A percentile compares a stretch with the other conserved stretches of the same genome.
Evolutionary conservation across 140 eudicot genomes (phyloP).

Genomic region (Cichorium intybus): DNA sequence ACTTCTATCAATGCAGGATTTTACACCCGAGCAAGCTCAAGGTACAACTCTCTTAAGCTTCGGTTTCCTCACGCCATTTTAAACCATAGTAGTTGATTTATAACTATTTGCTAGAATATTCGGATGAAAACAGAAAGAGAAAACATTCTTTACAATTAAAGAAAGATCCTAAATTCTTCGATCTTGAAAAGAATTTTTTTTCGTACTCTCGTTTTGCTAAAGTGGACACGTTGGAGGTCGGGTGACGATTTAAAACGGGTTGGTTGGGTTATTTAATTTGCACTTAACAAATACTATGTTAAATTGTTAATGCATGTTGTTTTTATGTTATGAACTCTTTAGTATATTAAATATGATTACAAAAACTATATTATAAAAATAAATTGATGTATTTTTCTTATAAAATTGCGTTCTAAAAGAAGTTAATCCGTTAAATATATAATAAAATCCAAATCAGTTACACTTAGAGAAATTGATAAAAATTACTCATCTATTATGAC

Average conservation of each 20-base stretch:
- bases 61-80: neutral
- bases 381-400: no score
- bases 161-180: neutral
- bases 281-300: no score
- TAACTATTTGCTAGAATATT: neutral
- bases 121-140: neutral
- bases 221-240: neutral
- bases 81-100: no score
- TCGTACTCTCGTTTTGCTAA: no score
- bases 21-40: constrained; percentile 81
- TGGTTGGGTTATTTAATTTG: no score
- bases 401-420: no score
- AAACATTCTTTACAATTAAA: neutral
- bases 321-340: neutral
- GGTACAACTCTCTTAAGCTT: constrained; percentile 44
- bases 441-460: neutral
- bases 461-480: no score
- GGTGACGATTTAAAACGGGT: neutral
- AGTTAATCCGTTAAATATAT: neutral
- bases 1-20: constrained; percentile 94
- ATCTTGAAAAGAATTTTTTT: neutral
- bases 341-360: neutral
- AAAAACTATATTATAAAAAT: no score
- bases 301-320: neutral
- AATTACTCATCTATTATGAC: no score